A percentile compares a stretch with the other conserved stretches of the same genome.
Evolutionary conservation across 345 rosid genomes (phyloP).

Genomic region (Syzygium aromaticum): DNA sequence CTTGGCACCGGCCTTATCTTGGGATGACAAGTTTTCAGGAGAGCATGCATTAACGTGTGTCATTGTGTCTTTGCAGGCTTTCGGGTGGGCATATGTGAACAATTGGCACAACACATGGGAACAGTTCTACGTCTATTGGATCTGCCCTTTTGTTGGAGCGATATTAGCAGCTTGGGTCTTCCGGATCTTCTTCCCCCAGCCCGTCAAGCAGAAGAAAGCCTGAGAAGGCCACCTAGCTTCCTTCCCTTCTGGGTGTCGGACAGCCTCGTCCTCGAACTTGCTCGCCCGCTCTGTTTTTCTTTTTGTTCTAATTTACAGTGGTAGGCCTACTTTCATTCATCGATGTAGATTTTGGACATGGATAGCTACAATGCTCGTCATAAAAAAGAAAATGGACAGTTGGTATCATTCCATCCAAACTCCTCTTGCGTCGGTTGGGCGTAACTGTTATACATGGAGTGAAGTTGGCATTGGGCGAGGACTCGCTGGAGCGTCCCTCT

Average conservation of each 20-base stretch:
- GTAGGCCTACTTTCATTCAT: not conserved
- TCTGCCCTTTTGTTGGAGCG: conserved; percentile 81
- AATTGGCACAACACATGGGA: conserved; percentile 86
- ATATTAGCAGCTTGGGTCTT: conserved; percentile 67
- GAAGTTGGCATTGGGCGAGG: not conserved
- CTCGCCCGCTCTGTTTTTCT: not conserved
- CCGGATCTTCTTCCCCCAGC: conserved; percentile 51
- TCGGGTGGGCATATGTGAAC: conserved; percentile 87
- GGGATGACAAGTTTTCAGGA: not conserved
- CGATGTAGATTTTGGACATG: not conserved
- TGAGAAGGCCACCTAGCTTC: conserved; percentile 9
- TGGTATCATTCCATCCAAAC: not conserved
- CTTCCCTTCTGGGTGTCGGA: not conserved
- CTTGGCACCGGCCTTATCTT: not conserved
- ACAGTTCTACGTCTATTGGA: conserved; percentile 87
- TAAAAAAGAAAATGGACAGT: not conserved
- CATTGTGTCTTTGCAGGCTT: conserved; percentile 44
- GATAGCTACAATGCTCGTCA: not conserved
- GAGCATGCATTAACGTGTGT: not conserved
- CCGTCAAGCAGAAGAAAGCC: conserved; percentile 50
- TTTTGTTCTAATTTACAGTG: not conserved
- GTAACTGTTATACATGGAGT: not conserved
- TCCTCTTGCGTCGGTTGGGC: not conserved
- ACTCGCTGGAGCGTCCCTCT: not conserved
- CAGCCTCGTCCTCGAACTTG: not conserved